These are phyloP conservation scores for Camillea tinctor DNA, from an alignment of 2,329 filamentous ascomycete species.

Conservation along the genomic window DNA sequence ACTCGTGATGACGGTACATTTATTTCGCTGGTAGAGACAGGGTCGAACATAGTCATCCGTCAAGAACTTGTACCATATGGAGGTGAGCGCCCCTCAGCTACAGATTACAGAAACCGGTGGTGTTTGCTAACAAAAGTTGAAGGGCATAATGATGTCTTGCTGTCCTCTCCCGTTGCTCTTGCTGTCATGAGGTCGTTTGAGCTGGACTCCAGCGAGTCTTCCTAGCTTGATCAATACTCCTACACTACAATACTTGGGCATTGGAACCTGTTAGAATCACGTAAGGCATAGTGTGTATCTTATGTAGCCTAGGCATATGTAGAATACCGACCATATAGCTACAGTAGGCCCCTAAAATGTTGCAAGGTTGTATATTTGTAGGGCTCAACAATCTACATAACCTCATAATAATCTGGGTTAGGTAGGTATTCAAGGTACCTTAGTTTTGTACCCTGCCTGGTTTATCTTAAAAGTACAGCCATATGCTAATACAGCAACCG, in stretches of 20 bases:
- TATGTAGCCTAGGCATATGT: not conserved
- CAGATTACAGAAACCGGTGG: not conserved
- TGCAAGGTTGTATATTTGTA: too few species aligned
- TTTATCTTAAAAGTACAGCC: too few species aligned
- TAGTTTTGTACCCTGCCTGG: too few species aligned
- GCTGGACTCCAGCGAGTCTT: conserved; percentile 1
- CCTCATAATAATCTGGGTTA: too few species aligned
- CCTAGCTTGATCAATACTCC: not conserved
- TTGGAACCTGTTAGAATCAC: too few species aligned
- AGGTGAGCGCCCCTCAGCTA: conserved; percentile 39
- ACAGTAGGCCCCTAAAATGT: too few species aligned
- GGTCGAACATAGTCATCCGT: conserved; percentile 48
- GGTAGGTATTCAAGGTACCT: too few species aligned
- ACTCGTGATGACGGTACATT: conserved; percentile 47
- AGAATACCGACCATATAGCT: too few species aligned
- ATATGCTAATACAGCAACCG: too few species aligned
- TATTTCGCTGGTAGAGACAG: conserved; percentile 43
- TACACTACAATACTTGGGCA: too few species aligned
- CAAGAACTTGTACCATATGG: conserved; percentile 56
- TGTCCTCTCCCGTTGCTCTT: conserved; percentile 61
- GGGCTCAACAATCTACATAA: too few species aligned
- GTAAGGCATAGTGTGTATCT: too few species aligned
- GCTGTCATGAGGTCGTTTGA: conserved; percentile 67
- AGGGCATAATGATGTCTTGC: conserved; percentile 71
- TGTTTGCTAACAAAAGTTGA: not conserved